phyloP scores from a whole-genome alignment of 192 early-diverging fungal genomes.

The Gonapodya prolifera region DNA sequence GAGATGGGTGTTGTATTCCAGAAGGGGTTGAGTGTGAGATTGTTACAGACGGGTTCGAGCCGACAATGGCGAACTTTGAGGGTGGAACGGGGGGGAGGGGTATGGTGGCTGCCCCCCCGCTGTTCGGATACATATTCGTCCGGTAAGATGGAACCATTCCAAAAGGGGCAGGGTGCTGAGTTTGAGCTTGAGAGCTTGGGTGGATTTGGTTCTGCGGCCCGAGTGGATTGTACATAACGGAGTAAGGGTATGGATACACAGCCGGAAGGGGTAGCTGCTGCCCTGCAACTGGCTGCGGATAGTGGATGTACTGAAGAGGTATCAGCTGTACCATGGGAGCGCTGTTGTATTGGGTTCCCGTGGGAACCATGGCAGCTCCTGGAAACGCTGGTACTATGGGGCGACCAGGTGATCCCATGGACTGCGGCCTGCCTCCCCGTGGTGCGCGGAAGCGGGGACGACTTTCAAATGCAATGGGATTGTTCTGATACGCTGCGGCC shows the following conservation, averaged over 20 bases:
- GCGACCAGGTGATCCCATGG: neutral
- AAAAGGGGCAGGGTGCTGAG: no score
- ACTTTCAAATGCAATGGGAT: neutral
- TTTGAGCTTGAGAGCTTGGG: neutral
- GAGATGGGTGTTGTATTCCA: neutral
- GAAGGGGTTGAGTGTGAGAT: neutral
- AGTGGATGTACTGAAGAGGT: neutral
- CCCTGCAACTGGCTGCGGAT: neutral
- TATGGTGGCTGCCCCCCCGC: no score
- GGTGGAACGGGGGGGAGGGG: neutral
- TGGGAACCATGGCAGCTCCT: neutral
- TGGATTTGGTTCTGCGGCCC: neutral
- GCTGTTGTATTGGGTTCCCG: neutral
- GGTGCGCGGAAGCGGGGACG: neutral
- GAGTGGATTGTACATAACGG: neutral
- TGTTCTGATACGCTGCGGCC: neutral
- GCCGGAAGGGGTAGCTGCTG: neutral
- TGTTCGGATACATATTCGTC: no score
- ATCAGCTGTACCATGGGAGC: neutral
- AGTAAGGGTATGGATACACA: neutral
- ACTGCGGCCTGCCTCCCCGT: neutral
- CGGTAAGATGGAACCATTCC: no score
- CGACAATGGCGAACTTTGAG: neutral
- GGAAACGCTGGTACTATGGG: neutral
- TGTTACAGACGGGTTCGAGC: neutral